Conservation (phyloP, 306 rosid genomes). For the Cucurbita pepo region DNA sequence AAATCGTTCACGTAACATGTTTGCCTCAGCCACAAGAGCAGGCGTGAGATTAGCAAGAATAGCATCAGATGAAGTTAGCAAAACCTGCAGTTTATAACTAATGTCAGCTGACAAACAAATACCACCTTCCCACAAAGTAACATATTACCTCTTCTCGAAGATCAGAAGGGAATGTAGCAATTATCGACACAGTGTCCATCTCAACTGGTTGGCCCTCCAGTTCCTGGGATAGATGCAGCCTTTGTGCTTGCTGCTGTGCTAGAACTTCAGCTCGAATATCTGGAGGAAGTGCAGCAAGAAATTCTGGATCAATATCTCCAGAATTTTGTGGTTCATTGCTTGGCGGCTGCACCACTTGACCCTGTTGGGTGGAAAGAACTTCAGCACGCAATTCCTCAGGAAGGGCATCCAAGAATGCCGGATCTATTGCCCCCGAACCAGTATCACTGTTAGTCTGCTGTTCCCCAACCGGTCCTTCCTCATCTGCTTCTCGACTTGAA, state of each 20-base stretch:
- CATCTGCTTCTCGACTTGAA: conserved; percentile 85
- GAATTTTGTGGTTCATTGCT: conserved; percentile 56
- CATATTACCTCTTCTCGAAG: conserved; percentile 78
- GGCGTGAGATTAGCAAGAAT: conserved; percentile 91
- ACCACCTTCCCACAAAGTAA: not conserved
- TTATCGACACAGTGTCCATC: conserved; percentile 95
- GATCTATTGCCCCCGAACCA: conserved; percentile 87
- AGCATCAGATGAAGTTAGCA: conserved; percentile 89
- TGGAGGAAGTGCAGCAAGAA: conserved; percentile 95
- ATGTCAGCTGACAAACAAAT: conserved; percentile 3
- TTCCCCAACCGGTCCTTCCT: conserved; percentile 50
- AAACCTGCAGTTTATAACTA: conserved; percentile 40
- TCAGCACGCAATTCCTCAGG: conserved; percentile 95
- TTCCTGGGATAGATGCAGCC: conserved; percentile 85
- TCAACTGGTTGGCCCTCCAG: conserved; percentile 98
- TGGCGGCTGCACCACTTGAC: conserved; percentile 68
- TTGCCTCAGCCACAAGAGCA: conserved; percentile 97
- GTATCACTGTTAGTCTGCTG: conserved; percentile 58
- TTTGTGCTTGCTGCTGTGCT: conserved; percentile 93
- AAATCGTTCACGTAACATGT: conserved; percentile 86
- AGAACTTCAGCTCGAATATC: conserved; percentile 97
- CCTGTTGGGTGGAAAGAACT: conserved; percentile 89
- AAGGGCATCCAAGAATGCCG: conserved; percentile 93
- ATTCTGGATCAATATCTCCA: conserved; percentile 95
- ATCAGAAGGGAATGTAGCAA: conserved; percentile 94